Evolutionary conservation across 345 rosid species (phyloP).

Genomic region (Raphanus sativus): DNA sequence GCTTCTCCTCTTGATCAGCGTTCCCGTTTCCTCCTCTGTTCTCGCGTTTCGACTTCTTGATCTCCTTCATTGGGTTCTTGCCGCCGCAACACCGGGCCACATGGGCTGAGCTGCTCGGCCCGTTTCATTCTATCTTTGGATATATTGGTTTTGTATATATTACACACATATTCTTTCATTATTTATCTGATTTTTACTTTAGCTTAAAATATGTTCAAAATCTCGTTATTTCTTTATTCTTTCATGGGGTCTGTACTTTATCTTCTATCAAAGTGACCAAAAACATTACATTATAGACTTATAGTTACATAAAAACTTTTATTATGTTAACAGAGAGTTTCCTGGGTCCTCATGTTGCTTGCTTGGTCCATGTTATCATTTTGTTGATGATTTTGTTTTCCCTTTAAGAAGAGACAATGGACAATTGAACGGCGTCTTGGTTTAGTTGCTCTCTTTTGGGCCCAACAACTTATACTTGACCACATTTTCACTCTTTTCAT

Average conservation of each 20-base stretch:
- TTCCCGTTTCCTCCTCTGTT: constrained; percentile 46
- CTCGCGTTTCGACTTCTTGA: constrained; percentile 34
- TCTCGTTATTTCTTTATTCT: neutral
- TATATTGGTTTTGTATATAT: neutral
- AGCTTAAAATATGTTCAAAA: neutral
- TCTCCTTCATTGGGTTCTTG: constrained; percentile 18
- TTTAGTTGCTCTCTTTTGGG: neutral
- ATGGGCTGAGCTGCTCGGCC: constrained; percentile 2
- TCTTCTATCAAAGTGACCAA: too few species aligned
- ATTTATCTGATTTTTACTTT: neutral
- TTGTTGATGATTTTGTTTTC: neutral
- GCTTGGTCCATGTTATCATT: neutral
- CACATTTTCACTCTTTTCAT: neutral
- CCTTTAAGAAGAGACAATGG: neutral
- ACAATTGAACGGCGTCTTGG: neutral
- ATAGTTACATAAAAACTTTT: neutral
- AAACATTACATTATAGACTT: neutral
- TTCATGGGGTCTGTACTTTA: too few species aligned
- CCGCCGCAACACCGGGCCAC: constrained; percentile 13
- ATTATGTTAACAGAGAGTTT: neutral
- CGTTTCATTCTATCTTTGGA: neutral
- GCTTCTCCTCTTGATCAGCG: constrained; percentile 47
- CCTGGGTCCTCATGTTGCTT: neutral
- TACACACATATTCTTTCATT: constrained; percentile 10
- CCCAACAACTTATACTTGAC: neutral